Conservation (phyloP, 495 filamentous ascomycete species). For the Durotheca rogersii region DNA sequence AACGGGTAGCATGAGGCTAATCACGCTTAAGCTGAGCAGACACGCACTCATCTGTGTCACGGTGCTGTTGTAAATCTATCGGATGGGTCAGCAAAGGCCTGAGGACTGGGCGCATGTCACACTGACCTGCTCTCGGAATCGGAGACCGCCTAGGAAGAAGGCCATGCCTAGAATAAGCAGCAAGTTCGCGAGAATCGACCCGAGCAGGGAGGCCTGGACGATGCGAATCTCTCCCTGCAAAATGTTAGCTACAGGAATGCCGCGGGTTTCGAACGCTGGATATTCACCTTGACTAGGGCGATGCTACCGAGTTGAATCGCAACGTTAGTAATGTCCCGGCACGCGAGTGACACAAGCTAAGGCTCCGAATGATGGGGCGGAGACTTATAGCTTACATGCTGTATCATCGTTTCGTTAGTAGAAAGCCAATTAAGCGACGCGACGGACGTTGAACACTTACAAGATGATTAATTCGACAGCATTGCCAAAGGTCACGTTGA, state of each 20-base stretch:
- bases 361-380: not conserved
- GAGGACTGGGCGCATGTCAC: not conserved
- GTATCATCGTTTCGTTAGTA: constrained; percentile 8
- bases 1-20: constrained; percentile 61
- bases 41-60: constrained; percentile 95
- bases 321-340: constrained; percentile 17
- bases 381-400: constrained; percentile 48
- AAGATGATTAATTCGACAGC: constrained; percentile 90
- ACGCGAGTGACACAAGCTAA: not conserved
- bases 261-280: not conserved
- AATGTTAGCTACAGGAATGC: constrained; percentile 34
- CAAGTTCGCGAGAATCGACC: constrained; percentile 84
- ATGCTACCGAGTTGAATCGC: constrained; percentile 48
- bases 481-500: constrained; percentile 89
- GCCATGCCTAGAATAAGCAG: constrained; percentile 89
- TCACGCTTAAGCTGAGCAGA: constrained; percentile 84
- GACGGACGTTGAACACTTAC: constrained; percentile 37
- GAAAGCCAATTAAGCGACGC: too few relatives aligned
- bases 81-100: constrained; percentile 24
- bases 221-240: constrained; percentile 78
- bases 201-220: constrained; percentile 84
- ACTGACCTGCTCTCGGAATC: constrained; percentile 79
- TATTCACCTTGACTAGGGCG: constrained; percentile 60
- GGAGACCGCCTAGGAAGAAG: constrained; percentile 81
- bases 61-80: constrained; percentile 88